Base-by-base conservation (phyloP, 805 yeast genomes). In the Nakazawaea holstii region DNA sequence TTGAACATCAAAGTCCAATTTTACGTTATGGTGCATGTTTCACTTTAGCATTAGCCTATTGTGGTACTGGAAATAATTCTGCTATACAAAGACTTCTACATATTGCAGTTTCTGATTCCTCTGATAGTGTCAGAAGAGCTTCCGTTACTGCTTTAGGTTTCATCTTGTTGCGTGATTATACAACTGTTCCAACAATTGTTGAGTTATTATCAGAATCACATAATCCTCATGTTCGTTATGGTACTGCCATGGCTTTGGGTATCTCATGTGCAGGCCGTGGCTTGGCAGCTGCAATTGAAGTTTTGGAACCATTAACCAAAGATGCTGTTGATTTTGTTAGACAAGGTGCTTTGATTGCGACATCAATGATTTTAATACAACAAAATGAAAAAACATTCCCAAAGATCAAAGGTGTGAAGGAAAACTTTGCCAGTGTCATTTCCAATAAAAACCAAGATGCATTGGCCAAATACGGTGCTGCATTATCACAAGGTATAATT, bases 221-320 rank as follows among this genome's bases (percentile, higher is more conserved):
- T 66, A 94, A 94, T 64, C 96, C 99, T 11, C 97, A 94, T 62
- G 98, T 94, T 33, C 87, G 99, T 65, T 94, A 94, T 63, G 99
- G 99, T 71, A 87, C 97, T 30, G 96, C 98, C 1, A 73, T 94
- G 80, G 99, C 99, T 0, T 76, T 94, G 53, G 99, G 97, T 68
- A 87, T 94, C 52, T 82, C 98, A 3, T 91, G 98, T 73, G 97
- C 97, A 24, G 99, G 99, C 41, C 84, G 94, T 61, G 94, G 91
- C 3, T 70, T 87, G 47, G 80, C 83, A 49, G 82, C 92, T 35
- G 98, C 99, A 0, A 77, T 94, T 53, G 96, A 90, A 50, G 90
- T 94, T 14, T 76, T 94, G 54, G 95, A 88, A 68, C 96, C 97
- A 31, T 77, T 94, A 70, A 80, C 92, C 27, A 88, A 87, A 60